phyloP scores from a whole-genome alignment of 345 rosid genomes.

The Pugionium dolabratum region DNA sequence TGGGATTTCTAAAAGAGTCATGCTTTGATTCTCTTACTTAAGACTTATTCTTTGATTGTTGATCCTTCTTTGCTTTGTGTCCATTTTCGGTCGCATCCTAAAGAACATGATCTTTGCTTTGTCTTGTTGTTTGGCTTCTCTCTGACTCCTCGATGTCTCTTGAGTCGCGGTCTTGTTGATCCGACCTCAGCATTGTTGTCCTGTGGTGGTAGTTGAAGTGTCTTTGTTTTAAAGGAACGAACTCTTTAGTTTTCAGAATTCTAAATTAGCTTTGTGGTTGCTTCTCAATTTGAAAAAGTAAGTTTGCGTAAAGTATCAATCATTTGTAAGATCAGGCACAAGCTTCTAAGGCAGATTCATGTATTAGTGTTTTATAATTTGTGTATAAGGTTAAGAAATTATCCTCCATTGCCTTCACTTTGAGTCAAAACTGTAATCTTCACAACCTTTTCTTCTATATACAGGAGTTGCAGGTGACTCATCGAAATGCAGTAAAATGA shows the following conservation, averaged over 20 bases:
- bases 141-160: constrained; percentile 12
- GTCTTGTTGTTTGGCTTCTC: constrained; percentile 18
- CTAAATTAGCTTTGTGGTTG: constrained; percentile 8
- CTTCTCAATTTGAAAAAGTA: constrained; percentile 9
- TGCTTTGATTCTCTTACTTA: constrained; percentile 17
- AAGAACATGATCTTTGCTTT: constrained; percentile 20
- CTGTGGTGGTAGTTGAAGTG: background rate
- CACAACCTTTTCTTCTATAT: background rate
- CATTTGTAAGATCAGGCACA: constrained; percentile 14
- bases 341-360: constrained; percentile 8
- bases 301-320: constrained; percentile 14
- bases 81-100: background rate
- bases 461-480: constrained; percentile 47
- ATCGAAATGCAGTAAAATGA: constrained; percentile 58
- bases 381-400: background rate
- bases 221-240: too few species aligned
- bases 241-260: too few species aligned
- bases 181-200: constrained; percentile 30
- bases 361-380: background rate
- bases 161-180: constrained; percentile 2
- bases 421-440: background rate
- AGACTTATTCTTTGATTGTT: constrained; percentile 2
- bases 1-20: constrained; percentile 20
- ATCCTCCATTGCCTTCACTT: constrained; percentile 3
- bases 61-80: constrained; percentile 23